phyloP scores from a whole-genome alignment of 169 alveolate species.

The Plasmodium vivax region DNA sequence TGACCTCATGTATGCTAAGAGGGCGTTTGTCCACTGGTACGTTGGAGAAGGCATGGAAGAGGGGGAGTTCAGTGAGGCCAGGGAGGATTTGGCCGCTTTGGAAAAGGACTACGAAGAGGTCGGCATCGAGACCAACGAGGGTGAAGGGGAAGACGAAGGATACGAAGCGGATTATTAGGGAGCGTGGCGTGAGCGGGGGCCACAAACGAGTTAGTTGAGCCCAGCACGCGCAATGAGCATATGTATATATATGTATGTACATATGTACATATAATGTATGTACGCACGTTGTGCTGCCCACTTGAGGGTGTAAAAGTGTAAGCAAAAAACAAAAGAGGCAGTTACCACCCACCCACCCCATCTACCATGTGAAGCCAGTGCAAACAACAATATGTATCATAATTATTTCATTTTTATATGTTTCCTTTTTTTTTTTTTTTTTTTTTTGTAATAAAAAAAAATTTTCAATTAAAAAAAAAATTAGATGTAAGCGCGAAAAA shows the following conservation, averaged over 20 bases:
- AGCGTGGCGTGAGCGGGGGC: not conserved
- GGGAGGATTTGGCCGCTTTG: constrained; percentile 98
- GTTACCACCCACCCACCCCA: not conserved
- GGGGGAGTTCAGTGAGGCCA: constrained; percentile 98
- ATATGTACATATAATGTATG: not conserved
- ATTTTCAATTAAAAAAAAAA: constrained; percentile 63
- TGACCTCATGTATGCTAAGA: constrained; percentile 98
- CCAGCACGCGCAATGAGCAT: constrained; percentile 1
- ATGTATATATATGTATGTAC: not conserved
- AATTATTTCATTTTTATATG: constrained; percentile 23
- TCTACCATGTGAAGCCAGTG: not conserved
- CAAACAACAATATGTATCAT: constrained; percentile 17
- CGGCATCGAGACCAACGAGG: constrained; percentile 91
- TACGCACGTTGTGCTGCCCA: not conserved
- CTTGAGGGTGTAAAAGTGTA: not conserved
- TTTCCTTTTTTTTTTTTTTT: constrained; percentile 48
- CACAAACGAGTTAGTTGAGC: not conserved
- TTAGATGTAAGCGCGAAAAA: constrained; percentile 13
- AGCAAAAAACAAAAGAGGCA: not conserved
- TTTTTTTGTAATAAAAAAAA: constrained; percentile 46
- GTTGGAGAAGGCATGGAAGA: constrained; percentile 99
- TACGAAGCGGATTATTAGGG: constrained; percentile 65
- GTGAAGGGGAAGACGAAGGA: constrained; percentile 76
- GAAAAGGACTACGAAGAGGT: constrained; percentile 98
- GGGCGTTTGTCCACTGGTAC: constrained; percentile 99